Evolutionary conservation across 1,139 yeast genomes (phyloP).

Genomic region (Blastobotrys serpentis): DNA sequence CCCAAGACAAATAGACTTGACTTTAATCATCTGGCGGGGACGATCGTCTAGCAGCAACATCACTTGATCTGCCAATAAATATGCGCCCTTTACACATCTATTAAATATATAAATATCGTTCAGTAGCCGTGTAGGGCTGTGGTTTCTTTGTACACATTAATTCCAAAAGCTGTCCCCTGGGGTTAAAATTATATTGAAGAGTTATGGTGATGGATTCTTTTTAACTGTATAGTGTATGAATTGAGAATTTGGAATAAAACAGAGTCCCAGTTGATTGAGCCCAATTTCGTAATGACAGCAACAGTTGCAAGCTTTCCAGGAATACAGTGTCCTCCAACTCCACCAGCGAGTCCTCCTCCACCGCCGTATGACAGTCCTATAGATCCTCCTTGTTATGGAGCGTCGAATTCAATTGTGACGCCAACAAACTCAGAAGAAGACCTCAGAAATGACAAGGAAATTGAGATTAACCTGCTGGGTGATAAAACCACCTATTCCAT

Average conservation of each 20-base stretch:
- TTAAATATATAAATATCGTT: neutral
- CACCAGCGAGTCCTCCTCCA: neutral
- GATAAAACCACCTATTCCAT: neutral
- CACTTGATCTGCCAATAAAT: neutral
- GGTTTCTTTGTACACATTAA: neutral
- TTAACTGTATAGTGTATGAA: too few species aligned
- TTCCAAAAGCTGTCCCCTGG: too few species aligned
- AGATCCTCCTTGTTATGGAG: slow-evolving; percentile 6
- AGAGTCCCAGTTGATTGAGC: neutral
- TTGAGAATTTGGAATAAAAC: neutral
- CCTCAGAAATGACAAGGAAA: neutral
- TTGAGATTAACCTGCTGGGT: slow-evolving; percentile 1
- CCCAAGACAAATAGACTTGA: neutral
- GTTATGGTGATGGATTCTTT: too few species aligned
- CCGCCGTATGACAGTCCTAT: slow-evolving; percentile 4
- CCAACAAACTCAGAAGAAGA: neutral
- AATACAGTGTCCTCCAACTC: neutral
- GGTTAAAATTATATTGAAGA: too few species aligned
- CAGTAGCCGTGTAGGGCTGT: slow-evolving; percentile 2
- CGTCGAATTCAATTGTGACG: slow-evolving; percentile 1
- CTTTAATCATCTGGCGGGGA: neutral
- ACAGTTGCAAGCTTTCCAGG: neutral
- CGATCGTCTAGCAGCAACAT: neutral
- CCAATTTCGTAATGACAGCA: neutral
- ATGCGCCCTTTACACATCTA: neutral